Percentiles rank a stretch among this genome's conserved stretches.
Conservation (phyloP, 306 rosid species). For the Myrica gale region DNA sequence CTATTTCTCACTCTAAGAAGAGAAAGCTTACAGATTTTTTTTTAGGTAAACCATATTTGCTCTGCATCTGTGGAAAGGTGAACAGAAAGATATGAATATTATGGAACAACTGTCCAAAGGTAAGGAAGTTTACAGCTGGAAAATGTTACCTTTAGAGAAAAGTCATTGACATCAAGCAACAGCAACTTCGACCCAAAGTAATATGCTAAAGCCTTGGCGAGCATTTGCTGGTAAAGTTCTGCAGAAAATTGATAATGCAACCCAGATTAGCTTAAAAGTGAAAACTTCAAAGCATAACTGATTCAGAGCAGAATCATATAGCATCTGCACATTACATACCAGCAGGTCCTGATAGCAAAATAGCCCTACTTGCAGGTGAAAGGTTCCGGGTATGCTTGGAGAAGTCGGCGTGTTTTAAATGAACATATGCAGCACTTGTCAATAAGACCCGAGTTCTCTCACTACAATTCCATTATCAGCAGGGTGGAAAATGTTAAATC, state of each 20-base stretch:
- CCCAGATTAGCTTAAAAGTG: conserved; percentile 4
- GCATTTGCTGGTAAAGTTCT: conserved; percentile 88
- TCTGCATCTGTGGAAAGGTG: conserved; percentile 66
- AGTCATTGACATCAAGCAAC: conserved; percentile 65
- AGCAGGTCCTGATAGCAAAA: conserved; percentile 85
- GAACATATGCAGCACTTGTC: conserved; percentile 77
- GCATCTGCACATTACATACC: conserved; percentile 44
- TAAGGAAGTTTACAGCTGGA: conserved; percentile 7
- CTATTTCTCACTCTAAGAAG: not conserved
- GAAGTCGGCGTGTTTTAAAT: conserved; percentile 59
- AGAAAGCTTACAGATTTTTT: conserved; percentile 60
- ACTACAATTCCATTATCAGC: conserved; percentile 44
- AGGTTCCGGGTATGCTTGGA: conserved; percentile 88
- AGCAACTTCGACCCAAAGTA: conserved; percentile 70
- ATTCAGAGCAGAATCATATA: not conserved
- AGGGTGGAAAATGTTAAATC: conserved; percentile 2
- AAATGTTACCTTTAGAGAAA: conserved; percentile 70
- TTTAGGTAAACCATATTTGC: conserved; percentile 69
- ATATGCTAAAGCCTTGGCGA: conserved; percentile 84
- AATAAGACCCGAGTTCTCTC: conserved; percentile 61
- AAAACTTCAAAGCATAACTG: not conserved
- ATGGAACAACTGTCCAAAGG: conserved; percentile 17
- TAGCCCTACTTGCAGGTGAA: conserved; percentile 81
- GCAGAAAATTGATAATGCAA: conserved; percentile 24
- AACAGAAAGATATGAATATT: conserved; percentile 28